phyloP scores from a whole-genome alignment of 2,329 filamentous ascomycete species.

The Uncinocarpus reesii region DNA sequence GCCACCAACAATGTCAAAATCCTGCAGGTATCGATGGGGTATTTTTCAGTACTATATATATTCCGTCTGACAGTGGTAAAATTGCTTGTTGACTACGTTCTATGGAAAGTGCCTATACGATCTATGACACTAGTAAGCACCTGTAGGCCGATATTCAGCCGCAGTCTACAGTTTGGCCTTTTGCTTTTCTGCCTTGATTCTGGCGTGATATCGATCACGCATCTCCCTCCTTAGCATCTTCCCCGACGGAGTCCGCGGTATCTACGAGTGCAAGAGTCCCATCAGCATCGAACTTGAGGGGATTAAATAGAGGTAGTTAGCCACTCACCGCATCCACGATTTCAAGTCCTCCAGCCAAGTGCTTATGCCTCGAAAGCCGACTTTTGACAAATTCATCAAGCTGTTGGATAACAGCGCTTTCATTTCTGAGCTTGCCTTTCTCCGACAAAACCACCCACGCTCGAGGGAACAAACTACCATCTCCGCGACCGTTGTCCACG shows the following conservation, averaged over 20 bases:
- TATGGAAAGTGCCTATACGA: too few relatives aligned
- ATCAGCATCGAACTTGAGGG: background rate
- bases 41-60: too few relatives aligned
- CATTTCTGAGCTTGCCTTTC: slow-evolving; percentile 5
- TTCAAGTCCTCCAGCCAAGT: slow-evolving; percentile 14
- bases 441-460: slow-evolving; percentile 13
- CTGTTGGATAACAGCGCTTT: slow-evolving; percentile 2
- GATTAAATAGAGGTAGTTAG: background rate
- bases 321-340: slow-evolving; percentile 12
- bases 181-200: slow-evolving; percentile 3
- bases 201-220: slow-evolving; percentile 14
- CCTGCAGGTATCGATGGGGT: too few relatives aligned
- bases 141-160: background rate
- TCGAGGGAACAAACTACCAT: slow-evolving; percentile 13
- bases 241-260: slow-evolving; percentile 14
- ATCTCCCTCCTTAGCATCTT: slow-evolving; percentile 16
- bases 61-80: too few relatives aligned
- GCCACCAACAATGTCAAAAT: too few relatives aligned
- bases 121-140: background rate
- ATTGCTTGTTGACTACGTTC: too few relatives aligned
- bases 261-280: slow-evolving; percentile 1
- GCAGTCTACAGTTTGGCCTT: slow-evolving; percentile 9
- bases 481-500: slow-evolving; percentile 15
- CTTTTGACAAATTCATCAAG: slow-evolving; percentile 14
- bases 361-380: slow-evolving; percentile 14